These are phyloP conservation scores for Fagopyrum esculentum DNA, from an alignment of 148 eudicot genomes.

Conservation along the genomic window DNA sequence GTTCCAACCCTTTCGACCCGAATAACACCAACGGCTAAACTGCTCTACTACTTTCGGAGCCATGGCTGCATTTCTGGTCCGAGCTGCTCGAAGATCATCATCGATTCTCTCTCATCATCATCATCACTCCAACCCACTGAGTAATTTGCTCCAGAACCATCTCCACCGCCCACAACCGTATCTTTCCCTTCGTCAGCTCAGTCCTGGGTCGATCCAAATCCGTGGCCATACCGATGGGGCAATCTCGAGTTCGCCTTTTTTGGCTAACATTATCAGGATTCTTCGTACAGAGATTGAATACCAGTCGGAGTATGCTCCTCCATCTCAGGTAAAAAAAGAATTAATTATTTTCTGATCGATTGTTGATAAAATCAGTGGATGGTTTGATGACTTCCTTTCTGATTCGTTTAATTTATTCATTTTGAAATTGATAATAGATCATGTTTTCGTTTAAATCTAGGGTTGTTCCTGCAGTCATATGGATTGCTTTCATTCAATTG, in stretches of 20 bases:
- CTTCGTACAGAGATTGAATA: constrained; percentile 35
- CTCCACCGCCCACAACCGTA: neutral
- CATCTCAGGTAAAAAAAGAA: constrained; percentile 20
- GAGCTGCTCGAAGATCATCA: constrained; percentile 19
- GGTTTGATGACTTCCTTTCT: neutral
- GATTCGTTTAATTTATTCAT: neutral
- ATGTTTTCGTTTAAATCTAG: neutral
- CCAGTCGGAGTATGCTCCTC: constrained; percentile 35
- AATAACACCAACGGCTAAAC: constrained; percentile 4
- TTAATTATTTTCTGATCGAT: constrained; percentile 1
- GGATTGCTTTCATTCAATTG: neutral
- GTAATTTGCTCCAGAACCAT: neutral
- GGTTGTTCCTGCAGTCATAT: neutral
- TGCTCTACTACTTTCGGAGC: neutral
- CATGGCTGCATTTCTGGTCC: constrained; percentile 29
- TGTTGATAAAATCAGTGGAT: neutral
- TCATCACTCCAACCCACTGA: constrained; percentile 12
- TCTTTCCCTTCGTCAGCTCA: neutral
- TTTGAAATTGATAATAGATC: neutral
- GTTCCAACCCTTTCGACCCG: constrained; percentile 1
- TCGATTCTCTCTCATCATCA: constrained; percentile 16
- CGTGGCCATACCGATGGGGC: constrained; percentile 18
- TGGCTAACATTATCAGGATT: constrained; percentile 35
- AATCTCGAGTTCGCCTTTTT: constrained; percentile 27
- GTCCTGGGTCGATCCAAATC: constrained; percentile 10